Percentiles rank a stretch among this genome's conserved stretches.
Conservation (phyloP, 2,329 filamentous ascomycete genomes). For the Botrytis paeoniae region DNA sequence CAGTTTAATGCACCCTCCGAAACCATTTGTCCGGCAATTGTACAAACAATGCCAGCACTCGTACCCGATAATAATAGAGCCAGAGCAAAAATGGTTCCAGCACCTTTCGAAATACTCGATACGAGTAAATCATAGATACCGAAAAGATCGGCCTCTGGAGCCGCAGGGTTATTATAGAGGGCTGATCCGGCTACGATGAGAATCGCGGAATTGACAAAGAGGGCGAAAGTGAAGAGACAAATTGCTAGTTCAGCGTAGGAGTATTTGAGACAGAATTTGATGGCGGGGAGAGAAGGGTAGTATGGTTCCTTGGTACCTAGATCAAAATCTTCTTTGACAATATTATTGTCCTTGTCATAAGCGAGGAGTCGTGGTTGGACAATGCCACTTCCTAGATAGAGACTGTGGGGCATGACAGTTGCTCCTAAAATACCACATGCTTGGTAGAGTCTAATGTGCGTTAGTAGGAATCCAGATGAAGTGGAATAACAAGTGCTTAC, state of each 20-base stretch:
- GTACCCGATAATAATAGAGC: slow-evolving; percentile 77
- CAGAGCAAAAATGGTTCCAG: slow-evolving; percentile 80
- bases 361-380: slow-evolving; percentile 64
- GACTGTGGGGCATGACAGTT: slow-evolving; percentile 69
- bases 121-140: slow-evolving; percentile 73
- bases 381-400: slow-evolving; percentile 68
- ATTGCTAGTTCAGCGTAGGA: slow-evolving; percentile 68
- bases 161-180: slow-evolving; percentile 58
- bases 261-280: slow-evolving; percentile 69
- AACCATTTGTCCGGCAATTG: slow-evolving; percentile 86
- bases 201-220: slow-evolving; percentile 82
- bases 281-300: slow-evolving; percentile 68
- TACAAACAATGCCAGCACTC: slow-evolving; percentile 82
- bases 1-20: slow-evolving; percentile 78
- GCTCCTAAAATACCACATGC: slow-evolving; percentile 75
- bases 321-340: slow-evolving; percentile 34
- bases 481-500: slow-evolving; percentile 32
- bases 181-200: slow-evolving; percentile 78
- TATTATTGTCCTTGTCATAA: slow-evolving; percentile 60
- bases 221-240: slow-evolving; percentile 76
- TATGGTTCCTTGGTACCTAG: slow-evolving; percentile 54
- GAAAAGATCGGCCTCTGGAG: slow-evolving; percentile 73
- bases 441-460: slow-evolving; percentile 54
- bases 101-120: slow-evolving; percentile 65
- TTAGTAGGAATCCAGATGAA: slow-evolving; percentile 24